Evolutionary conservation across 805 yeast genomes (phyloP), one percentile per base, ranked within the genome.

Genomic region (Candida arabinofermentans): DNA sequence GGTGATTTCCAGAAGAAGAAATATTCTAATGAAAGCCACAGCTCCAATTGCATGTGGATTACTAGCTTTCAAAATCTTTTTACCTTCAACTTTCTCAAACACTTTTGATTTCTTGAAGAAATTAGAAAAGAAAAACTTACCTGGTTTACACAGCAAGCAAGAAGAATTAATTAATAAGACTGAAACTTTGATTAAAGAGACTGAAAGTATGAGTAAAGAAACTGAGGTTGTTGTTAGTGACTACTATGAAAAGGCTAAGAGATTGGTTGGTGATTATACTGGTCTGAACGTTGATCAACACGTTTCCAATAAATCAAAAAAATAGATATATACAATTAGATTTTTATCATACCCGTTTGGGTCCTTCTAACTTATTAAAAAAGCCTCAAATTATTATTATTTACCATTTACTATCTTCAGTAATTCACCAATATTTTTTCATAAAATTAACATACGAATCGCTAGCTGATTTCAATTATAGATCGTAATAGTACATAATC

Each of bases 51-150:
- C 68, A 0, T 71, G 83, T 40, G 93, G 90, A 12, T 47, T 74
- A 23, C 73, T 67, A 5, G 79, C 91, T 0, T 86, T 88, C 65
- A 75, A 69, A 45, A 71, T 75, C 59, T 81, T 85, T 52, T 71
- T 86, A 53, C 96, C 96, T 14, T 64, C 71, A 38, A 88, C 96
- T 0, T 86, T 76, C 53, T 54, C 56, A 32, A 86, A 83, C 59
- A 77, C 86, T 8, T 64, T 74, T 12, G 61, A 65, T 6, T 77
- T 81, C 53, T 64, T 74, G 3, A 80, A 86, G 78, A 64, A 67
- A 41, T 67, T 77, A 46, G 93, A 88, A 61, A 65, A 77, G 57
- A 62, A 72, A 21, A 67, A 71, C 41, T 62, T 81, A 34, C 95
- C 95, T 5, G 70, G 67, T 30, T 59, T 87, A 27, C 87, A 90